Base-by-base conservation (phyloP, 129 eudicot genomes). In the Deinandra increscens region DNA sequence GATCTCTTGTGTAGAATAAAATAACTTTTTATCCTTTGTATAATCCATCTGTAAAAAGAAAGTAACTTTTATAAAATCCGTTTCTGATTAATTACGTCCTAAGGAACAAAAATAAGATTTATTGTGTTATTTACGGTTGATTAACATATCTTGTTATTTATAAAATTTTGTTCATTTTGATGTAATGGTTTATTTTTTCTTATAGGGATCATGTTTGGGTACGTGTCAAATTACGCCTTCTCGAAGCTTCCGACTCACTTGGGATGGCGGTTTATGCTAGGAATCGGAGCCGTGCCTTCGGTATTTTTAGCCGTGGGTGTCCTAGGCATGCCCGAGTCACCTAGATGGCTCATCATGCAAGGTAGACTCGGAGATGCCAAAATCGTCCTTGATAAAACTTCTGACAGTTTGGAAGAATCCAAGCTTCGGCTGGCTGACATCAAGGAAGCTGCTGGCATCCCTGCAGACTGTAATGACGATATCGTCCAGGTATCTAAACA, bases 321-420 rank as follows among this genome's bases (percentile, higher is more conserved):
- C 10, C 41, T 86, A 34, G 88, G 81, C 54, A 83, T 86, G 91
- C 91, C 91, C 10, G 95, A 87, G 81, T 87, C 95, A 1, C 95
- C 95, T 9, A 85, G 95, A 49, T 87, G 95, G 95, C 90, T 87
- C 17, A 82, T 87, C 26, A 53, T 82, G 73, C 94, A 84, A 53
- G 89, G 94, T 43, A 83, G 94, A n/a, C 84, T 87, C 19, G 88
- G 82, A 8, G 95, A 87, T 12, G 95, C 95, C 55, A 84, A 70
- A 34, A 9, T 12, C 6, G 90, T 87, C 59, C 82, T 87, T 15
- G 87, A 84, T 78, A 84, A 68, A 37, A 84, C 90, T 15, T 84
- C 88, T 1, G 95, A 88, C 50, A 60, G 75, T 23, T 45, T 64
- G 37, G 84, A 84, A 64, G 91, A 84, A 48, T 75, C 91, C 39